Percentiles rank a stretch among this genome's conserved stretches.
Conservation (phyloP, 306 rosid genomes). For the Medicago ruthenica region DNA sequence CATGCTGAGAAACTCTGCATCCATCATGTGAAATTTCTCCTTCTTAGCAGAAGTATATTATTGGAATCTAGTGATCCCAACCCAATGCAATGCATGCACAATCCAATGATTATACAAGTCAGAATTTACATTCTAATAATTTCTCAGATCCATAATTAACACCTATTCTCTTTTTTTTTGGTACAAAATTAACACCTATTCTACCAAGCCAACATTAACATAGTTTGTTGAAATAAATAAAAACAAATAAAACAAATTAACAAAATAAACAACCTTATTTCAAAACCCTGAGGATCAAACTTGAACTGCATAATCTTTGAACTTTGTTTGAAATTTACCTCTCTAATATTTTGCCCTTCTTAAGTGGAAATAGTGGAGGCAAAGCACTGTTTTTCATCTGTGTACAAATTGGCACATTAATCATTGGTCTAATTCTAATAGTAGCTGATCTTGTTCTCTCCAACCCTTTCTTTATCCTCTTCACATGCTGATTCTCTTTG, state of each 20-base stretch:
- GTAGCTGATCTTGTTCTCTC: constrained; percentile 95
- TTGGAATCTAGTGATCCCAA: constrained; percentile 36
- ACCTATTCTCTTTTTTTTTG: constrained; percentile 45
- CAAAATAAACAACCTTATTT: constrained; percentile 52
- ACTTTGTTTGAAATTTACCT: constrained; percentile 51
- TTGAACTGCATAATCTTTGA: constrained; percentile 19
- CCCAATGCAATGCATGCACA: constrained; percentile 43
- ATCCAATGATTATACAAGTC: constrained; percentile 62
- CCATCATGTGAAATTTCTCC: constrained; percentile 45
- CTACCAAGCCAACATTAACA: constrained; percentile 51
- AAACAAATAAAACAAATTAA: constrained; percentile 17
- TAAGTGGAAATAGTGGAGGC: constrained; percentile 90
- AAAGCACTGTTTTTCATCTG: constrained; percentile 77
- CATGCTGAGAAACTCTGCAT: constrained; percentile 48
- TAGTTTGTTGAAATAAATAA: constrained; percentile 37
- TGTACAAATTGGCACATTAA: constrained; percentile 93
- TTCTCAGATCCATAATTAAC: constrained; percentile 64
- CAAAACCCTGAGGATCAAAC: constrained; percentile 41
- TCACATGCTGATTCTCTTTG: constrained; percentile 65
- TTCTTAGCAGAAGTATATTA: constrained; percentile 24
- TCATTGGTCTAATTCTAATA: constrained; percentile 90
- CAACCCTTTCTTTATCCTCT: constrained; percentile 83
- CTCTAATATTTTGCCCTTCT: constrained; percentile 76
- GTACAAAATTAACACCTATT: constrained; percentile 51
- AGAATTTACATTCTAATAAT: constrained; percentile 75